Percentiles rank a stretch among this genome's conserved stretches.
Evolutionary conservation across 176 grass and related monocot genomes (phyloP).

Genomic region (Avena insularis): DNA sequence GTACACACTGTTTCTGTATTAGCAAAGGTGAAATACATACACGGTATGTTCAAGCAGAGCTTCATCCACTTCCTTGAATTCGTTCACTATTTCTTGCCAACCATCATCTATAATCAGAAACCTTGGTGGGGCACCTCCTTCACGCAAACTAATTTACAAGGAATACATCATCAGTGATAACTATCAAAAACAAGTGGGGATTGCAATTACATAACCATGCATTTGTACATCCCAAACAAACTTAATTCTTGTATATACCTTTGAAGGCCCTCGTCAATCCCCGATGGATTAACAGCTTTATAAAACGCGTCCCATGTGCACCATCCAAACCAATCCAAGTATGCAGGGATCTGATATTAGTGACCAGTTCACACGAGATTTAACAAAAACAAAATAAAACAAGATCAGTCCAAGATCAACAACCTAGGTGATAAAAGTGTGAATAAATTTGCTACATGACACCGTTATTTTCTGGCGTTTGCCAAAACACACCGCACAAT

Average conservation of each 20-base stretch:
- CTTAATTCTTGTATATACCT: constrained; percentile 35
- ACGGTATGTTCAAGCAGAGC: constrained; percentile 24
- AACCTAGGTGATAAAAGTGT: not conserved
- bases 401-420: not conserved
- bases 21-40: constrained; percentile 40
- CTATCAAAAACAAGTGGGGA: not conserved
- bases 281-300: constrained; percentile 53
- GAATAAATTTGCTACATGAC: not conserved
- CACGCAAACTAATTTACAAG: constrained; percentile 27
- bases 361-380: not conserved
- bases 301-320: constrained; percentile 86
- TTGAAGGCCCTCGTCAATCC: constrained; percentile 52
- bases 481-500: too few species aligned
- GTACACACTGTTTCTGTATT: constrained; percentile 10
- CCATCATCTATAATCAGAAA: constrained; percentile 77
- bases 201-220: not conserved
- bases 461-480: too few species aligned
- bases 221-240: not conserved
- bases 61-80: constrained; percentile 46
- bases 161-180: not conserved
- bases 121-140: constrained; percentile 52
- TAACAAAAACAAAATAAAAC: too few species aligned
- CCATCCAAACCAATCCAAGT: constrained; percentile 70
- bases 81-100: constrained; percentile 57
- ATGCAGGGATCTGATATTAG: constrained; percentile 41